These are phyloP conservation scores for Wickerhamomyces mucosus DNA, from an alignment of 805 yeast genomes.

Conservation along the genomic window DNA sequence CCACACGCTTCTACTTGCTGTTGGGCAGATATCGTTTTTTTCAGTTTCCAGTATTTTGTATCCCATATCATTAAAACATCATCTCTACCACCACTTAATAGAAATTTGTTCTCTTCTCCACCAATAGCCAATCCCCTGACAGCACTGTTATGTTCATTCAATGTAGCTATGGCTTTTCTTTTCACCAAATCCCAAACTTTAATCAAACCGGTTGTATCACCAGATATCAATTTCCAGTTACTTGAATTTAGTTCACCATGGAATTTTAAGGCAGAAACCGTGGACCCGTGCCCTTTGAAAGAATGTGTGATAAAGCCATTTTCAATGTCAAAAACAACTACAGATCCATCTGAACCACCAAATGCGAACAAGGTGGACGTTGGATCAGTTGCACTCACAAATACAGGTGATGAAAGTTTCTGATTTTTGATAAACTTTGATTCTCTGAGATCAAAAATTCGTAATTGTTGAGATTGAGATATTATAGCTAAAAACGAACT, in stretches of 20 bases:
- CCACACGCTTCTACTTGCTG: conserved; percentile 71
- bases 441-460: conserved; percentile 38
- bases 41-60: conserved; percentile 41
- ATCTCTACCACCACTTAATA: conserved; percentile 87
- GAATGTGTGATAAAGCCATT: conserved; percentile 85
- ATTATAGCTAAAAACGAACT: conserved; percentile 60
- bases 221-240: conserved; percentile 72
- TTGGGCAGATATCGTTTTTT: conserved; percentile 60
- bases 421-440: conserved; percentile 36
- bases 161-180: conserved; percentile 54
- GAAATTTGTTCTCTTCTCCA: conserved; percentile 38
- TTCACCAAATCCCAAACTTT: conserved; percentile 59
- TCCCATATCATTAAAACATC: conserved; percentile 57
- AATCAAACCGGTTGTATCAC: conserved; percentile 49
- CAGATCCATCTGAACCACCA: conserved; percentile 92
- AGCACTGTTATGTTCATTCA: conserved; percentile 72
- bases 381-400: conserved; percentile 64
- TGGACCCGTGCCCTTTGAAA: conserved; percentile 87
- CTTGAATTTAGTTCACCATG: conserved; percentile 61
- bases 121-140: conserved; percentile 76
- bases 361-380: conserved; percentile 84
- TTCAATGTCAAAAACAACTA: conserved; percentile 86
- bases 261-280: conserved; percentile 68
- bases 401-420: conserved; percentile 72
- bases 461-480: conserved; percentile 77